Evolutionary conservation across 139 green algal genomes (phyloP).

Genomic region (Pleodorina starrii): DNA sequence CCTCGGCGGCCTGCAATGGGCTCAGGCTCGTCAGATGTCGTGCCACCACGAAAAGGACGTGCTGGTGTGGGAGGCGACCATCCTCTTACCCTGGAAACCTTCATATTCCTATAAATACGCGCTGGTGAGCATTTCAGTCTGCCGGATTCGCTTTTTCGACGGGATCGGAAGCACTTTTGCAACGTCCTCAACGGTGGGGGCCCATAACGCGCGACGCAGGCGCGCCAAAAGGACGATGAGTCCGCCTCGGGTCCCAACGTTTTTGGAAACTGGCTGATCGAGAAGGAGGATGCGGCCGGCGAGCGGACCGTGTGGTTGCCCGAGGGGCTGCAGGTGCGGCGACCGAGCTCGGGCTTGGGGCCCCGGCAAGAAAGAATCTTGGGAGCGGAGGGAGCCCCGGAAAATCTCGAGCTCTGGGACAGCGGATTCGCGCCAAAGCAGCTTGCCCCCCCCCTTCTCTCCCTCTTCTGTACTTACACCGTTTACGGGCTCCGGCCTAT

Average conservation of each 20-base stretch:
- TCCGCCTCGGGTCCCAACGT: background rate
- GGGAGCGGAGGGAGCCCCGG: no score
- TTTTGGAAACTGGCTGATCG: conserved; percentile 46
- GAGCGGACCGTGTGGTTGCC: conserved; percentile 63
- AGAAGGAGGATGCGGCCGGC: conserved; percentile 60
- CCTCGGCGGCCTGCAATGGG: conserved; percentile 61
- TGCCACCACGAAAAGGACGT: conserved; percentile 74
- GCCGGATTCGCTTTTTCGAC: background rate
- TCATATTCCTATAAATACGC: conserved; percentile 76
- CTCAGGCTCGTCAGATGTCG: conserved; percentile 53
- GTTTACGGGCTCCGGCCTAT: no score
- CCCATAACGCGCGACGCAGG: background rate
- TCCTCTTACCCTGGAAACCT: conserved; percentile 67
- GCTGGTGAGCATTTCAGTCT: conserved; percentile 53
- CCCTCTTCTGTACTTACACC: no score
- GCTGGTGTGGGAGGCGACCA: conserved; percentile 80
- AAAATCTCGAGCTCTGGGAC: no score
- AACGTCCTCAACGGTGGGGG: background rate
- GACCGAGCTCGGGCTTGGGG: no score
- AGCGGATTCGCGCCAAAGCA: no score
- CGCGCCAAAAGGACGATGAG: conserved; percentile 35
- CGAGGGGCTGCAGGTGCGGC: conserved; percentile 55
- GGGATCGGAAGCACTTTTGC: background rate
- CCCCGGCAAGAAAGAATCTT: no score
- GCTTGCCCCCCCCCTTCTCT: no score